Evolutionary conservation across 140 eudicot genomes (phyloP).

Genomic region (Oenanthe javanica): DNA sequence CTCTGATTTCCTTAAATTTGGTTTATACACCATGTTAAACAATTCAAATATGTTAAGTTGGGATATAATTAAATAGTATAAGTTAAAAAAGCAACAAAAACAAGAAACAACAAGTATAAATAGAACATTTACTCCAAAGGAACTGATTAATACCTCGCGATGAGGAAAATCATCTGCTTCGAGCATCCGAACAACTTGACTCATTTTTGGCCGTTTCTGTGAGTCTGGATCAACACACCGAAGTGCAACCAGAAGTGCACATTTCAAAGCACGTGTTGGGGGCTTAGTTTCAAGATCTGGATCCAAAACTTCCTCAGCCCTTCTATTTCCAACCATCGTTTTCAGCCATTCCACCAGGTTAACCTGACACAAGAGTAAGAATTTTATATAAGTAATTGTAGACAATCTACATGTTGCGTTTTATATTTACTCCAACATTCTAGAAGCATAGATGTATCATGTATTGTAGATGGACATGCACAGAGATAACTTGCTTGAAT

Average conservation of each 20-base stretch:
- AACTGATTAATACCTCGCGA: slow-evolving; percentile 32
- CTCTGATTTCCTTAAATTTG: not conserved
- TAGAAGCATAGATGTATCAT: not conserved
- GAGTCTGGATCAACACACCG: slow-evolving; percentile 16
- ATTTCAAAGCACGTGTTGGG: slow-evolving; percentile 12
- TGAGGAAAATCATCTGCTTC: slow-evolving; percentile 16
- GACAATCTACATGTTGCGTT: not conserved
- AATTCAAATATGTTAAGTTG: not conserved
- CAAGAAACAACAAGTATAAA: not conserved
- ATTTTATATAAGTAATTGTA: not conserved
- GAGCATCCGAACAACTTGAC: slow-evolving; percentile 16
- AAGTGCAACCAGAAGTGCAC: slow-evolving; percentile 16
- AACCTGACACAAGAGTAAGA: not conserved
- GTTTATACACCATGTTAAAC: not conserved
- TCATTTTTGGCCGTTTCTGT: slow-evolving; percentile 13
- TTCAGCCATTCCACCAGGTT: slow-evolving; percentile 16
- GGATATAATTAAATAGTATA: not conserved
- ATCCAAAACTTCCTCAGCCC: slow-evolving; percentile 15
- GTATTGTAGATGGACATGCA: not conserved
- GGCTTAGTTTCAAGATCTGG: slow-evolving; percentile 10
- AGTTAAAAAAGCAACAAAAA: not conserved
- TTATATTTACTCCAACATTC: not conserved
- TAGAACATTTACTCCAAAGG: not conserved
- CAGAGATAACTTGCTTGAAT: not conserved
- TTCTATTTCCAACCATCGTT: slow-evolving; percentile 13